These are phyloP conservation scores for Arthrocladium fulminans DNA, from an alignment of 2,329 filamentous ascomycete species.

Conservation along the genomic window DNA sequence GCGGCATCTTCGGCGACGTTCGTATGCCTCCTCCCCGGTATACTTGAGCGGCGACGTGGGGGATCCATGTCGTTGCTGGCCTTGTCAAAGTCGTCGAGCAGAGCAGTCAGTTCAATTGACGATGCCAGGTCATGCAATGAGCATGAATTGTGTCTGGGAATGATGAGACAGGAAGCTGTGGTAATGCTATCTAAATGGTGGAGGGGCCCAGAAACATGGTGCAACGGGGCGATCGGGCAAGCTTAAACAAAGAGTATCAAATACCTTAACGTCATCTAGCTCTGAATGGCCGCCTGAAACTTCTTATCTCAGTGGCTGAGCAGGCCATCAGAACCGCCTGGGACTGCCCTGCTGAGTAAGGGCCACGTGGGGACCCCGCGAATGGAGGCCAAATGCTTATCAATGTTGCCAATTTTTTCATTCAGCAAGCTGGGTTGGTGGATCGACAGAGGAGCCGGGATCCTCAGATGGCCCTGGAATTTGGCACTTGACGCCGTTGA, in stretches of 20 bases:
- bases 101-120: not conserved
- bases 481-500: too few species aligned
- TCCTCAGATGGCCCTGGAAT: too few species aligned
- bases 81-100: not conserved
- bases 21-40: constrained; percentile 11
- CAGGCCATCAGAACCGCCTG: not conserved
- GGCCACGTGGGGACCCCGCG: not conserved
- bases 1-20: constrained; percentile 35
- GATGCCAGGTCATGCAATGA: too few species aligned
- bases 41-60: not conserved
- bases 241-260: not conserved
- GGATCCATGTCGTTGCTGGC: not conserved
- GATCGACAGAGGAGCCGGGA: not conserved
- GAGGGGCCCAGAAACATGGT: too few species aligned
- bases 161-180: too few species aligned
- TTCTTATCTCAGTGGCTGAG: not conserved
- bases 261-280: not conserved
- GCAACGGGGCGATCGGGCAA: too few species aligned
- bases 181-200: too few species aligned
- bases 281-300: not conserved
- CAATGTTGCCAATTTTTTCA: not conserved
- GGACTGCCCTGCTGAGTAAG: not conserved
- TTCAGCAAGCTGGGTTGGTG: not conserved
- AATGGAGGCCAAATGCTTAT: constrained; percentile 1
- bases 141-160: too few species aligned